Base-by-base conservation (phyloP, 768 basidiomycete genomes). In the Basidioascus undulatus region DNA sequence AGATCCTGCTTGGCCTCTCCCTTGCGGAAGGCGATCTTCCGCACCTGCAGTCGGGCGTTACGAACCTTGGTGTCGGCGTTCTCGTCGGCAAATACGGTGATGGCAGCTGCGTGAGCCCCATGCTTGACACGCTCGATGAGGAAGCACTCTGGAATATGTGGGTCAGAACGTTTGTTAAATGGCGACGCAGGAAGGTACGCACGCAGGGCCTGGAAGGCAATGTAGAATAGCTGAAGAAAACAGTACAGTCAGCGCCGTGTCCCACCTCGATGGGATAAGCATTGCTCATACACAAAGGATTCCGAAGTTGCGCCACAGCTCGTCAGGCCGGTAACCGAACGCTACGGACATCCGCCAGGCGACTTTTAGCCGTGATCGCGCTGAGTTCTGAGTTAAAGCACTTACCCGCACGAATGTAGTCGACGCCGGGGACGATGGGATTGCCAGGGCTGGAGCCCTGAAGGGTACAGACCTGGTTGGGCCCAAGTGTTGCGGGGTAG, bases 381-480 rank as follows among this genome's bases (percentile, higher is more conserved):
- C n/a, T n/a, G n/a, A n/a, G n/a, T n/a, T n/a, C n/a, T n/a, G n/a
- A n/a, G n/a, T n/a, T n/a, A n/a, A n/a, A n/a, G n/a, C n/a, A n/a
- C n/a, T n/a, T n/a, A n/a, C n/a, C n/a, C 3, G 65, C 68, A 10
- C 59, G 47, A 36, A 86, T 57, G 55, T 92, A 92, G 59, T 33
- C 72, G 67, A 46, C 76, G 53, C 43, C 53, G 46, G 36, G 62
- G 56, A 48, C 76, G 70, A 60, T 39, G 41, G 61, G 61, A 26
- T 62, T 65, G 1, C 80, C 80, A 0, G 65, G 56, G n/a, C n/a
- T n/a, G n/a, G n/a, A n/a, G n/a, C n/a, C n/a, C n/a, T n/a, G n/a
- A n/a, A 83, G 58, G 0, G 78, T 78, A 57, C 82, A 84, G 9
- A 68, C 70, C 59, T 84, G 82, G 49, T 82, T 75, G 2, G 66